Conservation (phyloP, 2,329 filamentous ascomycete species). For the Aspergillus udagawae region DNA sequence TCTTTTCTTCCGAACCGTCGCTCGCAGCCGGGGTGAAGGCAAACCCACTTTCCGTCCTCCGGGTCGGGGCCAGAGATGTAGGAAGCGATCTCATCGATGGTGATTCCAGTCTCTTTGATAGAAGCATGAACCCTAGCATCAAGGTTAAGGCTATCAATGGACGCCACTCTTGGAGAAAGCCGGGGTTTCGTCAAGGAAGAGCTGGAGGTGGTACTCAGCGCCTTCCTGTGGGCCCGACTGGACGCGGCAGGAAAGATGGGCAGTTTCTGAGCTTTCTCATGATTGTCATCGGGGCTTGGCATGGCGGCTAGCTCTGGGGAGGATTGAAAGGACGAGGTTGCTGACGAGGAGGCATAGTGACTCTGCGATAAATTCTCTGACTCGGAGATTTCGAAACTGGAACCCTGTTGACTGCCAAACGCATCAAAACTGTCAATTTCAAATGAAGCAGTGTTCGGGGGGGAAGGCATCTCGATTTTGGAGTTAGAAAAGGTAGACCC, state of each 20-base stretch:
- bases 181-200: conserved; percentile 31
- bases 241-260: conserved; percentile 28
- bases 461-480: conserved; percentile 51
- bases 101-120: conserved; percentile 76
- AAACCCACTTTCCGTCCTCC: conserved; percentile 73
- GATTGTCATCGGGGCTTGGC: conserved; percentile 23
- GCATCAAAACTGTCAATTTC: conserved; percentile 45
- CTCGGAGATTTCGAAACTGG: conserved; percentile 25
- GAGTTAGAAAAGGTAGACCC: conserved; percentile 28
- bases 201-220: conserved; percentile 14
- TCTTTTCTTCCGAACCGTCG: conserved; percentile 96
- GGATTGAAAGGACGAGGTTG: conserved; percentile 49
- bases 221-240: conserved; percentile 18
- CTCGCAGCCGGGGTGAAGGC: conserved; percentile 71
- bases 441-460: conserved; percentile 52
- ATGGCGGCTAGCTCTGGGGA: conserved; percentile 51
- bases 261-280: conserved; percentile 24
- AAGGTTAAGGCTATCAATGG: conserved; percentile 48
- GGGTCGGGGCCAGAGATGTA: conserved; percentile 71
- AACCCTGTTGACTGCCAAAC: conserved; percentile 51
- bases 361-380: conserved; percentile 35
- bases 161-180: conserved; percentile 41
- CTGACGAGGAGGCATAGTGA: conserved; percentile 37
- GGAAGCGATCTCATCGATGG: conserved; percentile 73
- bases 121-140: conserved; percentile 57